A percentile compares a stretch with the other conserved stretches of the same genome.
Conservation (phyloP, 164 flowering plant species). For the Malania oleifera region DNA sequence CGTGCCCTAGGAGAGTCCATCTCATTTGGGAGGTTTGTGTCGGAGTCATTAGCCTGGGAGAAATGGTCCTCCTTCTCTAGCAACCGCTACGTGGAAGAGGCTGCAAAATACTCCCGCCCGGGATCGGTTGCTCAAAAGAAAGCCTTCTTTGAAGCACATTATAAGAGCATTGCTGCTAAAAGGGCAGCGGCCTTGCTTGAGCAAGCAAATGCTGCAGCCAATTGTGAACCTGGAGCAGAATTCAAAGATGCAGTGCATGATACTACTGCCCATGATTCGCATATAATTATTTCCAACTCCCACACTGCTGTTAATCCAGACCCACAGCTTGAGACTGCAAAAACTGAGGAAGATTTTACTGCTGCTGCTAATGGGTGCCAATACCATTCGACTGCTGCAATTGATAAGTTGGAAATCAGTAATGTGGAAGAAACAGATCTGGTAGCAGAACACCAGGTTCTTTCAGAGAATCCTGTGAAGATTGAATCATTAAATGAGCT, state of each 20-base stretch:
- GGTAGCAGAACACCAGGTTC: slow-evolving; percentile 8
- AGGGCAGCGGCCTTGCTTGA: slow-evolving; percentile 50
- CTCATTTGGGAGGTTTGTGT: slow-evolving; percentile 67
- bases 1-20: slow-evolving; percentile 58
- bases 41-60: slow-evolving; percentile 61
- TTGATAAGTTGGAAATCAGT: slow-evolving; percentile 2
- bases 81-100: slow-evolving; percentile 70
- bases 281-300: background rate
- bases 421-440: slow-evolving; percentile 13
- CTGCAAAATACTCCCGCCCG: slow-evolving; percentile 50
- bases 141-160: slow-evolving; percentile 76
- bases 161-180: slow-evolving; percentile 50
- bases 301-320: slow-evolving; percentile 1
- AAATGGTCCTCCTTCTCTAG: slow-evolving; percentile 60
- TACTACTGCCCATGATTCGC: slow-evolving; percentile 1
- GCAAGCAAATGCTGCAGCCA: slow-evolving; percentile 28
- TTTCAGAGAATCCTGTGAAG: slow-evolving; percentile 10
- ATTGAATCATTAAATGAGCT: slow-evolving; percentile 7
- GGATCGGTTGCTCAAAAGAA: slow-evolving; percentile 77
- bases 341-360: background rate
- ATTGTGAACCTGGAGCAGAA: slow-evolving; percentile 11
- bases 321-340: background rate
- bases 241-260: background rate
- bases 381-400: background rate
- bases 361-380: slow-evolving; percentile 1